These are phyloP conservation scores for Pichia scutulata DNA, from an alignment of 805 yeast species.

Conservation along the genomic window DNA sequence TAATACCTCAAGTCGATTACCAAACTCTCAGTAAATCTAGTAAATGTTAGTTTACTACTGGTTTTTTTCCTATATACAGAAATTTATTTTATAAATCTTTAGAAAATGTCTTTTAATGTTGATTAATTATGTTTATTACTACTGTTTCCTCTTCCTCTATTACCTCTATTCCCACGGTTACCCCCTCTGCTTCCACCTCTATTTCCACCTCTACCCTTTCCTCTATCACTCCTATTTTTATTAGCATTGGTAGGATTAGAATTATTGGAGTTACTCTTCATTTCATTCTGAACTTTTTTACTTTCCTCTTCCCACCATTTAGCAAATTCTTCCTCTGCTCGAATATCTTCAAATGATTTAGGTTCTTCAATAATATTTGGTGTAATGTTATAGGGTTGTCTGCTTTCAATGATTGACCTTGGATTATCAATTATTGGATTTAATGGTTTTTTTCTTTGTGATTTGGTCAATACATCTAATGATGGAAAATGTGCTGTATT, in stretches of 20 bases:
- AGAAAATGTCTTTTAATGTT: background rate
- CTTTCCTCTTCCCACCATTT: slow-evolving; percentile 85
- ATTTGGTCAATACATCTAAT: slow-evolving; percentile 7
- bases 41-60: background rate
- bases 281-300: slow-evolving; percentile 46
- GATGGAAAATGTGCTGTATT: slow-evolving; percentile 17
- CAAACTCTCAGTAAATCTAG: background rate
- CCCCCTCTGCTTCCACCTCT: background rate
- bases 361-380: background rate
- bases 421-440: background rate
- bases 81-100: background rate
- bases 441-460: background rate
- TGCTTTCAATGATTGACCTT: background rate
- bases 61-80: background rate
- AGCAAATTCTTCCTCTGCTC: slow-evolving; percentile 77
- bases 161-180: background rate
- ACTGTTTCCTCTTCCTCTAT: background rate
- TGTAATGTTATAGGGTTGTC: background rate
- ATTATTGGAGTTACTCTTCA: slow-evolving; percentile 11
- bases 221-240: background rate
- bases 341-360: slow-evolving; percentile 54
- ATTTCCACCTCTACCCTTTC: background rate
- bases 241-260: background rate
- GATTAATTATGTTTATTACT: background rate
- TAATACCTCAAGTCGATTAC: background rate